Evolutionary conservation across 306 rosid species (phyloP).

Genomic region (Citrullus colocynthis): DNA sequence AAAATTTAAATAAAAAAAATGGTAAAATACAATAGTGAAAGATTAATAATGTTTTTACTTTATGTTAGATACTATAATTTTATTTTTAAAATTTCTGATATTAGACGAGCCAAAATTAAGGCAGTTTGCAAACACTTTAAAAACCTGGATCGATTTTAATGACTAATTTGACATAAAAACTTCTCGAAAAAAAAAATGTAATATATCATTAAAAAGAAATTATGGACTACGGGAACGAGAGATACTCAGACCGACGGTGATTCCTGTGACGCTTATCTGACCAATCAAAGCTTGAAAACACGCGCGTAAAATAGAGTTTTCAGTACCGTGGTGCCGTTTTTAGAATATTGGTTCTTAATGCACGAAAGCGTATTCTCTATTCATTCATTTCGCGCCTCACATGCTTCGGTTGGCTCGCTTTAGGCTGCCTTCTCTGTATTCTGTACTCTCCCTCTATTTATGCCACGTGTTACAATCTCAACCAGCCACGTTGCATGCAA

Average conservation of each 20-base stretch:
- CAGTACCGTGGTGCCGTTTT: background rate
- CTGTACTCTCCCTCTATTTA: background rate
- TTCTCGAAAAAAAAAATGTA: too few species aligned
- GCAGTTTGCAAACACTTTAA: too few species aligned
- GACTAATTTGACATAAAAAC: too few species aligned
- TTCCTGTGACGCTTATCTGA: background rate
- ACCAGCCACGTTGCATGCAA: background rate
- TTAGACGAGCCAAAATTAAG: too few species aligned
- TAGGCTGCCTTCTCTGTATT: background rate
- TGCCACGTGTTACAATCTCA: background rate
- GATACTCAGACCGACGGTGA: background rate
- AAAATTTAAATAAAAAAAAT: too few species aligned
- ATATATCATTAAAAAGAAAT: too few species aligned
- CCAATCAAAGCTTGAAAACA: background rate
- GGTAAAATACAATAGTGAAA: too few species aligned
- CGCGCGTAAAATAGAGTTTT: background rate
- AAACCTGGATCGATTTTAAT: too few species aligned
- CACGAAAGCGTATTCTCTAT: background rate
- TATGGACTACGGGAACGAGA: too few species aligned
- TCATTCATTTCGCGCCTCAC: background rate
- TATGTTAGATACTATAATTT: too few species aligned
- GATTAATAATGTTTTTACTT: too few species aligned
- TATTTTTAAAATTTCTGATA: too few species aligned
- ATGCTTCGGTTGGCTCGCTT: conserved; percentile 4
- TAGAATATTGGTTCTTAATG: background rate